Conservation (phyloP, 148 eudicot species). For the Rhododendron kiyosumense region DNA sequence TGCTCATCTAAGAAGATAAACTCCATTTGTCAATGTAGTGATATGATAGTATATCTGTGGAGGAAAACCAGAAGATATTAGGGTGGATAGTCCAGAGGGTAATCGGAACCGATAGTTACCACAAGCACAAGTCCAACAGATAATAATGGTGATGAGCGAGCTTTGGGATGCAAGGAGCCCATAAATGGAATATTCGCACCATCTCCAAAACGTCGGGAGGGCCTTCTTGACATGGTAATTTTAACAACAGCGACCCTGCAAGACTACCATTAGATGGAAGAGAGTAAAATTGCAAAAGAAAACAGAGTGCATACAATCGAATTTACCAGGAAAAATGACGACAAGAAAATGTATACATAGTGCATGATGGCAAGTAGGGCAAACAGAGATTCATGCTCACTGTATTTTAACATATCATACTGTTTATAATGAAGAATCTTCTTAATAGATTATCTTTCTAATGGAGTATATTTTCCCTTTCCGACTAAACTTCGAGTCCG, state of each 20-base stretch:
- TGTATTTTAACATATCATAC: not conserved
- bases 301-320: not conserved
- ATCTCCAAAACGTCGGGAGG: constrained; percentile 66
- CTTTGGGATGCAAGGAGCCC: constrained; percentile 68
- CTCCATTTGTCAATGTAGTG: not conserved
- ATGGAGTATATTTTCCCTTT: not conserved
- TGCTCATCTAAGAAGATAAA: not conserved
- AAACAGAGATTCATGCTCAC: not conserved
- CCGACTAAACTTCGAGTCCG: not conserved
- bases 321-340: not conserved
- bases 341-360: not conserved
- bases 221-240: constrained; percentile 82
- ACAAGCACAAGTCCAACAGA: constrained; percentile 52
- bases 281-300: not conserved
- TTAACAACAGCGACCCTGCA: constrained; percentile 11
- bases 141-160: constrained; percentile 73
- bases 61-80: constrained; percentile 8
- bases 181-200: constrained; percentile 65
- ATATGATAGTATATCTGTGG: not conserved
- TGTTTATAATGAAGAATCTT: not conserved
- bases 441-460: not conserved
- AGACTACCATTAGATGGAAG: not conserved
- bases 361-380: not conserved
- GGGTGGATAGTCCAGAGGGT: constrained; percentile 7
- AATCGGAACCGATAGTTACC: constrained; percentile 24